Evolutionary conservation across 2,329 filamentous ascomycete species (phyloP), one percentile per base, ranked within the genome.

Genomic region (Tolypocladium guangdongense): DNA sequence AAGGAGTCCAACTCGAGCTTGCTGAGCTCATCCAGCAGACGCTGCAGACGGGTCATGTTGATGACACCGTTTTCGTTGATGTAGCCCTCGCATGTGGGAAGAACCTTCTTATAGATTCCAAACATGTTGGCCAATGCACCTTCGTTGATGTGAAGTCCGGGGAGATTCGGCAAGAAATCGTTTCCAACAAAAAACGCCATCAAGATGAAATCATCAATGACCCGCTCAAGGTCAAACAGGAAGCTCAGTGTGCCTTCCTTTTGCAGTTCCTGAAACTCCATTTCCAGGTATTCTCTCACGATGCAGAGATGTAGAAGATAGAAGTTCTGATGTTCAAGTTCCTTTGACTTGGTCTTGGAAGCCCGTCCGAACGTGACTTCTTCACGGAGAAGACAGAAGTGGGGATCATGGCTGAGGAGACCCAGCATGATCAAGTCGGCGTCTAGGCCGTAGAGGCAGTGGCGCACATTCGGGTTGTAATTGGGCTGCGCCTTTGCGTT

Each of bases 141-240:
- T 71, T 99, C 95, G 70, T 99, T 99, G 71, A 99, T 99, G 71
- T 99, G 93, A 59, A 99, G 74, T 65, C 95, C 89, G 6, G 95
- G 95, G 55, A 99, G 78, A 71, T 99, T 96, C 3, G 93, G 93
- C 69, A 99, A 80, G 74, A 99, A 99, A 80, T 99, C 93, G 71
- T 99, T 99, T 67, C 93, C 93, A 63, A 99, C 90, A 70, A 99
- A 99, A 75, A 99, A 99, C 49, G 91, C 92, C 90, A 99, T 96
- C 56, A 99, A 81, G 67, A 99, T 97, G 71, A 99, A 99, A 76
- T 99, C 93, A 68, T 99, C 93, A 73, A 99, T 97, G 65, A 99
- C 84, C 58, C 87, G 83, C 75, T 99, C 93, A 78, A 99, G 86
- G 66, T 99, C 88, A 66, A 95, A 99, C 49, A 82, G 76, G 63